These are phyloP conservation scores for Penicillium rolfsii DNA, from an alignment of 2,329 filamentous ascomycete genomes.

Conservation along the genomic window DNA sequence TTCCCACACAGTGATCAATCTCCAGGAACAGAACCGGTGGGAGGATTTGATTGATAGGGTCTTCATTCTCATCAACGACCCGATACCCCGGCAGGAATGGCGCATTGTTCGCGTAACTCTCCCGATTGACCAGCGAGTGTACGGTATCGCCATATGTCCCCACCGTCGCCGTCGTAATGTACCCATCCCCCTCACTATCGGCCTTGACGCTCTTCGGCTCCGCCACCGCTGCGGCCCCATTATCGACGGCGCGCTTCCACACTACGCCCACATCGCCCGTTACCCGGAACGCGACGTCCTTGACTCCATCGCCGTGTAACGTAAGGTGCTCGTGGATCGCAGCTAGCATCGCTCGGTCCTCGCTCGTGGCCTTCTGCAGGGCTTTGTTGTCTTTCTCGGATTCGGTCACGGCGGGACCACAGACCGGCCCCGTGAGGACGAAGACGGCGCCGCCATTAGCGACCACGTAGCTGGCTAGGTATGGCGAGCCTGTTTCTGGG, in stretches of 20 bases:
- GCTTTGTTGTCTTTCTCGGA: constrained; percentile 57
- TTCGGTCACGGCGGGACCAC: constrained; percentile 56
- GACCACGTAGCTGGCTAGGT: constrained; percentile 78
- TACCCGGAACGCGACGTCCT: constrained; percentile 89
- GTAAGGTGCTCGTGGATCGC: constrained; percentile 80
- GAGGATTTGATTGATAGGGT: constrained; percentile 52
- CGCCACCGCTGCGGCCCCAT: constrained; percentile 68
- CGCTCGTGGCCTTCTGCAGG: constrained; percentile 40
- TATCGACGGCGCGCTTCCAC: constrained; percentile 69
- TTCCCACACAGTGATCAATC: constrained; percentile 94
- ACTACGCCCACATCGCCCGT: constrained; percentile 73
- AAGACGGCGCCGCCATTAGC: constrained; percentile 76
- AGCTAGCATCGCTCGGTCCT: constrained; percentile 64
- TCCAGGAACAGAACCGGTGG: constrained; percentile 70
- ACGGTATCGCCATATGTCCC: constrained; percentile 88
- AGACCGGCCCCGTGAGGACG: constrained; percentile 79
- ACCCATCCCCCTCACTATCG: constrained; percentile 55
- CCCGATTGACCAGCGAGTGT: constrained; percentile 78
- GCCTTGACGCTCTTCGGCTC: constrained; percentile 55
- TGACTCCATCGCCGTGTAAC: constrained; percentile 85
- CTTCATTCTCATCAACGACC: constrained; percentile 46
- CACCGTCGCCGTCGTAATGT: constrained; percentile 72
- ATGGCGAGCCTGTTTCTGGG: constrained; percentile 81
- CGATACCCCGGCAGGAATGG: constrained; percentile 78
- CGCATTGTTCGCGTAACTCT: constrained; percentile 61